These are phyloP conservation scores for Rhizophlyctis rosea DNA, from an alignment of 192 early-diverging fungal genomes.

Conservation along the genomic window DNA sequence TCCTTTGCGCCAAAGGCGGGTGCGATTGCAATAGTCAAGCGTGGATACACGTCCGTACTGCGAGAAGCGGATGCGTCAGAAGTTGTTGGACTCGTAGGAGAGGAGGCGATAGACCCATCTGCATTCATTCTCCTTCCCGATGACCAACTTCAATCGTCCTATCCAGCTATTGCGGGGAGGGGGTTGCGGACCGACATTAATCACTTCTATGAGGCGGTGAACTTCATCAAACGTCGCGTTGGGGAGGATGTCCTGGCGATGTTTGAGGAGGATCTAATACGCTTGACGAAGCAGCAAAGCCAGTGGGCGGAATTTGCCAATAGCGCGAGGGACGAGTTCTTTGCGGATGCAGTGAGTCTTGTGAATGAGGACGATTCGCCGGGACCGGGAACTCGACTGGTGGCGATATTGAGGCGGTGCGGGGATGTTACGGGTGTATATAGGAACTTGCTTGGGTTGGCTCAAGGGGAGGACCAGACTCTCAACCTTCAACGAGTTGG, in stretches of 20 bases:
- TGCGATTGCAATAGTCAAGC: conserved; percentile 13
- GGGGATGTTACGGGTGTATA: not conserved
- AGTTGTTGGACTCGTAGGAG: conserved; percentile 1
- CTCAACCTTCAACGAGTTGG: too few species aligned
- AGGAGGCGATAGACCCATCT: not conserved
- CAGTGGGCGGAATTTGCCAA: not conserved
- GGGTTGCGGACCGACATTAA: not conserved
- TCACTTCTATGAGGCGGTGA: not conserved
- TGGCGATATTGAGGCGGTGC: not conserved
- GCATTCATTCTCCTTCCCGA: not conserved
- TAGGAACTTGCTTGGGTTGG: not conserved
- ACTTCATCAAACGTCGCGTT: not conserved
- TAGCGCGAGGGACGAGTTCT: not conserved
- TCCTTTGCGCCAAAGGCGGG: conserved; percentile 7
- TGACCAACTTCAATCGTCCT: not conserved
- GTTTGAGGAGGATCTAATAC: not conserved
- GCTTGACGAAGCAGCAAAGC: not conserved
- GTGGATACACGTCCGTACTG: conserved; percentile 10
- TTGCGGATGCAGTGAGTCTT: too few species aligned
- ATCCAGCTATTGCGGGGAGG: not conserved
- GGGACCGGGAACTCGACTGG: not conserved
- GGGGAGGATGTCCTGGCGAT: not conserved
- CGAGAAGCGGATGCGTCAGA: conserved; percentile 16
- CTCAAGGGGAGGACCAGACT: too few species aligned
- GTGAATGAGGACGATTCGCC: not conserved